Conservation (phyloP, 208 protist species). For the Leishmania aethiopica region DNA sequence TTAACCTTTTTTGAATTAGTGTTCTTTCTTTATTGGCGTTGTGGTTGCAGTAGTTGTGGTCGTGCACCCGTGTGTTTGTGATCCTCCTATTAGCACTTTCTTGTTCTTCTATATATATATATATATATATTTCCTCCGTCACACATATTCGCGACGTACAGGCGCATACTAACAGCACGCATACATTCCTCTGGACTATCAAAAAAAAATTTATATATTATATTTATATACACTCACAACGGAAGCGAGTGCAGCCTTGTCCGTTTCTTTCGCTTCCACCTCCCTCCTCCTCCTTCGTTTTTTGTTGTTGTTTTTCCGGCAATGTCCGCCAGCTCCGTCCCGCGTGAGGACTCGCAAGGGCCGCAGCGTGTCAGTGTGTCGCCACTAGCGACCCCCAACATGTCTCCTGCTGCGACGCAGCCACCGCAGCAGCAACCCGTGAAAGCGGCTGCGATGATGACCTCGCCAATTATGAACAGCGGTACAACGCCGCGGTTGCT, state of each 20-base stretch:
- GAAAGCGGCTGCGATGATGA: conserved; percentile 3
- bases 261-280: background rate
- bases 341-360: conserved; percentile 10
- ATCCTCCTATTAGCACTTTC: background rate
- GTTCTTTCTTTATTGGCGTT: background rate
- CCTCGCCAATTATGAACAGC: conserved; percentile 11
- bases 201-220: background rate
- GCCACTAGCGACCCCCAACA: conserved; percentile 2
- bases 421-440: conserved; percentile 4
- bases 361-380: background rate
- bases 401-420: background rate
- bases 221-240: background rate
- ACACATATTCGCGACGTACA: background rate
- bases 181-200: background rate
- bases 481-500: conserved; percentile 24
- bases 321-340: conserved; percentile 18
- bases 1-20: background rate
- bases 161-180: background rate
- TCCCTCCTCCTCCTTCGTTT: background rate
- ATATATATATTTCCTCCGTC: background rate
- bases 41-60: background rate
- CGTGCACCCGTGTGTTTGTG: background rate
- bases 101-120: background rate
- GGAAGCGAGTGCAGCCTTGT: background rate
- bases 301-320: background rate